These are phyloP conservation scores for Hypoxylon perforatum DNA, from an alignment of 495 filamentous ascomycete species.

Conservation along the genomic window DNA sequence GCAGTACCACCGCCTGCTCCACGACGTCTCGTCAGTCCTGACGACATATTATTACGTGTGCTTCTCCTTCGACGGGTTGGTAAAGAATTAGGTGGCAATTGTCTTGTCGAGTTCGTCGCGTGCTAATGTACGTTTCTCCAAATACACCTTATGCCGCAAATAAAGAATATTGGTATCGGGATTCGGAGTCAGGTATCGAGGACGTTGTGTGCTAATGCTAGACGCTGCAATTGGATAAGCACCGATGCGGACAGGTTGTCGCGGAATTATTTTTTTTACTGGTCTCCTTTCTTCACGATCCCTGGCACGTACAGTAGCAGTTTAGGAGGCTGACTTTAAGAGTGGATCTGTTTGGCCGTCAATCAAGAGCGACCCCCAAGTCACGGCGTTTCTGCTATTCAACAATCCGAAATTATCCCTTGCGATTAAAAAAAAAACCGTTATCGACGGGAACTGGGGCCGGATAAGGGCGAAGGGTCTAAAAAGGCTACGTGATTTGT, in stretches of 20 bases:
- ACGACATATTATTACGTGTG: slow-evolving; percentile 40
- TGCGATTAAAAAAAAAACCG: not conserved
- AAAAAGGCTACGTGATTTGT: slow-evolving; percentile 6
- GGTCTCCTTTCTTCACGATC: slow-evolving; percentile 39
- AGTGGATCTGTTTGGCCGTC: slow-evolving; percentile 30
- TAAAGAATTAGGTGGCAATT: not conserved
- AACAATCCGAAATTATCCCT: slow-evolving; percentile 33
- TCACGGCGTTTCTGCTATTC: slow-evolving; percentile 16
- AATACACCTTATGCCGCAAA: slow-evolving; percentile 3
- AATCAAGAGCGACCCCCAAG: slow-evolving; percentile 14
- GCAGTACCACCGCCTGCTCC: slow-evolving; percentile 41
- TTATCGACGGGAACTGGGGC: slow-evolving; percentile 9
- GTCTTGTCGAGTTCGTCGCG: slow-evolving; percentile 23
- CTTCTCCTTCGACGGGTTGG: slow-evolving; percentile 10
- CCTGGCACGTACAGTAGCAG: slow-evolving; percentile 29
- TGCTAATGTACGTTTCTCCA: slow-evolving; percentile 7
- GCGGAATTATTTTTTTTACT: slow-evolving; percentile 31
- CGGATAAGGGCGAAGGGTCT: slow-evolving; percentile 4
- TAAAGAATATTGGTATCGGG: slow-evolving; percentile 1
- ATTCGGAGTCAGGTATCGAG: not conserved
- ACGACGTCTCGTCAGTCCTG: slow-evolving; percentile 52
- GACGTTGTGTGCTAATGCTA: slow-evolving; percentile 10
- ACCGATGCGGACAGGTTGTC: slow-evolving; percentile 15
- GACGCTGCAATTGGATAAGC: slow-evolving; percentile 17
- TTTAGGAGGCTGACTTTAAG: slow-evolving; percentile 35